Percentiles rank a stretch among this genome's conserved stretches.
Evolutionary conservation across 2,329 filamentous ascomycete genomes (phyloP).

Genomic region (Stachybotrys elegans): DNA sequence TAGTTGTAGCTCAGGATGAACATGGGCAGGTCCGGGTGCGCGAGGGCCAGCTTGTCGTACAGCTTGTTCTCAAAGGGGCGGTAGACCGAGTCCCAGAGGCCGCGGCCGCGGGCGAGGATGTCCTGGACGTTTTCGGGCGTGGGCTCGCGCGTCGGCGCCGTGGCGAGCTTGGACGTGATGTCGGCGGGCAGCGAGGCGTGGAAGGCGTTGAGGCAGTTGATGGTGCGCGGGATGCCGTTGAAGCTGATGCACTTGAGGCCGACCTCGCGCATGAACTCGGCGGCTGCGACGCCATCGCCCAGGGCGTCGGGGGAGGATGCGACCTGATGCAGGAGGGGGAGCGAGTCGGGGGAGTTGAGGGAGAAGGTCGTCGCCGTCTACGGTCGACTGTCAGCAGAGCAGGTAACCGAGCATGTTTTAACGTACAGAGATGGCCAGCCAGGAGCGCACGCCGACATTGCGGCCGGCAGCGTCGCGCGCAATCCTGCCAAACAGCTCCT

Average conservation of each 20-base stretch:
- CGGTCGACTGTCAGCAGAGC: conserved; percentile 3
- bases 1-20: conserved; percentile 75
- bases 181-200: conserved; percentile 53
- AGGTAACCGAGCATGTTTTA: background rate
- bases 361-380: conserved; percentile 80
- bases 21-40: conserved; percentile 77
- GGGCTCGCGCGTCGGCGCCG: conserved; percentile 48
- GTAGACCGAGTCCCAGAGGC: conserved; percentile 74
- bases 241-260: conserved; percentile 75
- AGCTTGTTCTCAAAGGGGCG: conserved; percentile 69
- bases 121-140: conserved; percentile 47
- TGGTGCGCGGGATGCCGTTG: conserved; percentile 77
- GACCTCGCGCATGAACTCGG: conserved; percentile 70
- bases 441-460: conserved; percentile 58
- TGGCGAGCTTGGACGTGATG: conserved; percentile 49
- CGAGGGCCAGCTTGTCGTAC: conserved; percentile 62
- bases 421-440: conserved; percentile 60
- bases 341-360: conserved; percentile 76
- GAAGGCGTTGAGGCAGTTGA: conserved; percentile 76
- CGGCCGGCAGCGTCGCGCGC: conserved; percentile 57
- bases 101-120: conserved; percentile 53
- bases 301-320: conserved; percentile 25
- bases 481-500: conserved; percentile 59
- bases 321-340: conserved; percentile 56
- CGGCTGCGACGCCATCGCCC: conserved; percentile 37